Base-by-base conservation (phyloP, 2,329 filamentous ascomycete genomes). In the Phialemoniopsis sp. region DNA sequence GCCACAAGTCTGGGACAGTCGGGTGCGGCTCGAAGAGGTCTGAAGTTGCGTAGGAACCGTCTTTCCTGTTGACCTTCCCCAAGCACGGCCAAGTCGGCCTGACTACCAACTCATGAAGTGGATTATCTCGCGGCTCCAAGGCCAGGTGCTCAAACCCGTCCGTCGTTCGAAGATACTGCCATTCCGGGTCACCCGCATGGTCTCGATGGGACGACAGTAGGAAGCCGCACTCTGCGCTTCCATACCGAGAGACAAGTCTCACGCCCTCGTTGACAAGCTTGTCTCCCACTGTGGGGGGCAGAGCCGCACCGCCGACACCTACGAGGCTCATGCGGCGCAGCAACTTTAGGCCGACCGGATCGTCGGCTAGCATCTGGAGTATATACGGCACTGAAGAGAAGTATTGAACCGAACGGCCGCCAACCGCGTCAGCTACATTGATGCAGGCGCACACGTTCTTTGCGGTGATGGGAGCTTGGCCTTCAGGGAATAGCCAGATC, bases 211-310 rank as follows among this genome's bases (percentile, higher is more conserved):
- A 85, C 4, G 76, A 81, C 51, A 85, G 65, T 13, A 85, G 54
- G 43, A 85, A 85, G 0, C 80, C 80, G 40, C 79, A 84, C 51
- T 85, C 80, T 8, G 78, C 76, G 48, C 78, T 84, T 3, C 81
- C 80, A 53, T 80, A 82, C 31, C 81, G 65, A 1, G 78, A 83
- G 2, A 82, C 60, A 5, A 85, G 66, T 8, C 73, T 76, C 2
- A 85, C 68, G 0, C 65, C 67, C 6, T 61, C 52, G 0, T 54
- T 38, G 1, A 81, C 71, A 3, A 85, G 62, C 3, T 54, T 52
- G 41, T 82, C 62, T 1, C 81, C 81, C 2, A 80, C 56, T 8
- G 67, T 55, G 4, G 54, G 44, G 3, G 76, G 69, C 2, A 85
- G 53, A 4, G 79, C 73, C 10, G 80, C 79, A 6, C 80, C 81